Evolutionary conservation across 306 rosid species (phyloP).

Genomic region (Ormosia semicastrata): DNA sequence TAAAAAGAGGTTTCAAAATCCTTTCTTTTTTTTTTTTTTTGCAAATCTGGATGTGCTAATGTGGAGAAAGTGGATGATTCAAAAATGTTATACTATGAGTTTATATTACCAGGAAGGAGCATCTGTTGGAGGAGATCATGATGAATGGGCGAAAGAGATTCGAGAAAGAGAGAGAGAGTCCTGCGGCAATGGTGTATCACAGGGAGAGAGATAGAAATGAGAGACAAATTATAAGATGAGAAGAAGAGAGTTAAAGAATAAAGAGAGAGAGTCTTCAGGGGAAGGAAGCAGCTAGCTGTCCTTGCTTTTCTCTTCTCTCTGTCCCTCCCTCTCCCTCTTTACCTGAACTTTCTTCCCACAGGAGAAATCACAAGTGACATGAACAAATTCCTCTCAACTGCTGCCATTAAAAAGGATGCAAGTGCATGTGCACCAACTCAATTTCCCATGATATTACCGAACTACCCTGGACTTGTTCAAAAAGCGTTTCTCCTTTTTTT

Average conservation of each 20-base stretch:
- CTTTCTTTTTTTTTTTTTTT: background rate
- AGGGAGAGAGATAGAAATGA: background rate
- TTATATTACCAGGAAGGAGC: conserved; percentile 50
- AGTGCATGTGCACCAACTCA: background rate
- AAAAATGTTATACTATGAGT: background rate
- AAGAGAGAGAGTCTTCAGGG: conserved; percentile 26
- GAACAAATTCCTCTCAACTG: background rate
- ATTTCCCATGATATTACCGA: background rate
- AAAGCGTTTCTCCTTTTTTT: background rate
- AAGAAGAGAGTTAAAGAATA: background rate
- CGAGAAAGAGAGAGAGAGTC: conserved; percentile 6
- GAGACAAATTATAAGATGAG: conserved; percentile 10
- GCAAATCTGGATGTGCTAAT: conserved; percentile 3
- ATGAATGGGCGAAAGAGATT: conserved; percentile 13
- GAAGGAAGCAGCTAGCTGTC: background rate
- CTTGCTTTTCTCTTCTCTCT: background rate
- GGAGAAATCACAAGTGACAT: background rate
- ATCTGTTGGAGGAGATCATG: conserved; percentile 37
- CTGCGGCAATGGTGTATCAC: background rate
- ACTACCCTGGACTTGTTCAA: conserved; percentile 32
- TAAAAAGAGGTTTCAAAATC: background rate
- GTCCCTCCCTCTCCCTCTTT: conserved; percentile 17
- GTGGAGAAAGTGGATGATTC: background rate
- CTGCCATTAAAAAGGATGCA: conserved; percentile 18
- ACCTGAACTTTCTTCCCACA: background rate